Conservation (phyloP, 73 alveolate genomes). For the Paraurostyla sp. region DNA sequence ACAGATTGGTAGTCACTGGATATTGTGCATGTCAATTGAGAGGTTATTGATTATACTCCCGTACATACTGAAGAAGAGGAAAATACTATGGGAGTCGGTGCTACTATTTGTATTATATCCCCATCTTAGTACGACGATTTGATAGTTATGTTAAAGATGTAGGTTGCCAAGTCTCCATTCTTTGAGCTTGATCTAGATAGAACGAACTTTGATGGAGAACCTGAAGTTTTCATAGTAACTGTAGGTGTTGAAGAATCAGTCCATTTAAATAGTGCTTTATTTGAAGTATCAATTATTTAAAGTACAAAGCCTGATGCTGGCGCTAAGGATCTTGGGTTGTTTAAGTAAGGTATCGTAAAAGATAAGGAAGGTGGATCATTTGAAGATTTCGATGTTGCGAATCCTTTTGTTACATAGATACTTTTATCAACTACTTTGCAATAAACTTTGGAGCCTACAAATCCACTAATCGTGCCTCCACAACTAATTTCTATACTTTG, state of each 20-base stretch:
- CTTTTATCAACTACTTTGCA: neutral
- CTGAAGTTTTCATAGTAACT: neutral
- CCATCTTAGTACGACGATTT: neutral
- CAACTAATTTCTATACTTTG: neutral
- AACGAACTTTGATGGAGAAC: neutral
- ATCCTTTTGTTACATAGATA: slow-evolving; percentile 1
- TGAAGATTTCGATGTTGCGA: neutral
- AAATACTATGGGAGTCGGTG: slow-evolving; percentile 28
- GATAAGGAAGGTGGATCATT: slow-evolving; percentile 6
- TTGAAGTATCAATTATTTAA: neutral
- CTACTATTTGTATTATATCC: slow-evolving; percentile 15
- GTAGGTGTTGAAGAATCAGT: neutral
- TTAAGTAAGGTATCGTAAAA: slow-evolving; percentile 5
- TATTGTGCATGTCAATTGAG: neutral
- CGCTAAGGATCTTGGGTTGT: slow-evolving; percentile 23
- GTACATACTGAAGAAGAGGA: neutral
- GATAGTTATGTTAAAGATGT: neutral
- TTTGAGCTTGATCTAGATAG: neutral
- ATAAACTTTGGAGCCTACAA: neutral
- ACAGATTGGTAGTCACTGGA: slow-evolving; percentile 6
- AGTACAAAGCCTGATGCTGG: neutral
- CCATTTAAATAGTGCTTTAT: neutral
- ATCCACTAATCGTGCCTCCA: slow-evolving; percentile 25
- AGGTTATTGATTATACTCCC: neutral
- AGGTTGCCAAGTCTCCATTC: neutral